A percentile compares a stretch with the other conserved stretches of the same genome.
These are phyloP conservation scores for Danielia reshetovae DNA, from an alignment of 805 yeast species.

Conservation along the genomic window DNA sequence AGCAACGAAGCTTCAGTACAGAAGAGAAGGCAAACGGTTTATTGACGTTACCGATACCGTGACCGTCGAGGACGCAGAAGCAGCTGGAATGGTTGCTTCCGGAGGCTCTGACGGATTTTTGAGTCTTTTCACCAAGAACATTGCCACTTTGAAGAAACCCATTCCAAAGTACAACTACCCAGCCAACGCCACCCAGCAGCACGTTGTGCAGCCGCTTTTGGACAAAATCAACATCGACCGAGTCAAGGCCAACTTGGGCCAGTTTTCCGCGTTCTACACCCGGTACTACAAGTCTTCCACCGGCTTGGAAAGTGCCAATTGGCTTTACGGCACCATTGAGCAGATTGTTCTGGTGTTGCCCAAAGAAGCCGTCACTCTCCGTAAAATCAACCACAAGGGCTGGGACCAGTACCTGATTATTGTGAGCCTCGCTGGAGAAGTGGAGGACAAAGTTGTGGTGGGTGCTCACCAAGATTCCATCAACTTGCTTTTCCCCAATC, in stretches of 20 bases:
- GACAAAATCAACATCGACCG: constrained; percentile 41
- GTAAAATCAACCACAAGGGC: constrained; percentile 53
- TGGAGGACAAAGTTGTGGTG: constrained; percentile 56
- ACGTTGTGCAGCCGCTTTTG: constrained; percentile 39
- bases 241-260: constrained; percentile 52
- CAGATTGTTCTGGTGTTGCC: constrained; percentile 27
- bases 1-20: constrained; percentile 29
- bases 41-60: constrained; percentile 60
- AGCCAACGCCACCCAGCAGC: constrained; percentile 26
- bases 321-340: constrained; percentile 56
- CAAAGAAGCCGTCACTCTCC: constrained; percentile 30
- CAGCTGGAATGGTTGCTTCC: constrained; percentile 20
- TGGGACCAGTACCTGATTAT: constrained; percentile 82
- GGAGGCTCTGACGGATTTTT: constrained; percentile 14
- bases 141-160: constrained; percentile 18
- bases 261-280: constrained; percentile 66
- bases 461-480: constrained; percentile 91
- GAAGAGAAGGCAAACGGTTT: constrained; percentile 47
- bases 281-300: constrained; percentile 69
- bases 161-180: constrained; percentile 53
- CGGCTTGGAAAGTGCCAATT: constrained; percentile 69
- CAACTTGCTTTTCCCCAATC: constrained; percentile 65
- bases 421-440: constrained; percentile 54
- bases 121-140: constrained; percentile 24
- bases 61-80: constrained; percentile 32